Evolutionary conservation across 306 rosid genomes (phyloP), one percentile per base, ranked within the genome.

Genomic region (Canavalia ensiformis): DNA sequence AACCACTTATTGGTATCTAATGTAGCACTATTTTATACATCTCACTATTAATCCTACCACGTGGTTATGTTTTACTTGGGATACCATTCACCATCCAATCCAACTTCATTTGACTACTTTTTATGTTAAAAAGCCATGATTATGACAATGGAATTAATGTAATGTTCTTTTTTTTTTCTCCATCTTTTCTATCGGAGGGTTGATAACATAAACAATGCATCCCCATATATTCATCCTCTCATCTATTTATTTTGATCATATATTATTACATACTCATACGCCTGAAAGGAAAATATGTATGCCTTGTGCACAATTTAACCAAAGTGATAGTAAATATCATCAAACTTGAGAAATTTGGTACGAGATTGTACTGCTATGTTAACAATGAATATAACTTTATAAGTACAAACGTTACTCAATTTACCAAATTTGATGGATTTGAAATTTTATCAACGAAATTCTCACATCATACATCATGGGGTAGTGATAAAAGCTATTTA

Each of bases 111-210:
- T 68, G 82, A 60, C 86, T 50, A 70, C 68, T 83, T 77, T 77
- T 72, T 44, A 45, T 71, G 41, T 42, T 52, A 51, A 81, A 85
- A 88, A 70, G 78, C 8, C 60, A 6, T 54, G 91, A 88, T 77
- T 62, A 75, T 78, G 89, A 81, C 84, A 72, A 82, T 66, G 66
- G 89, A 78, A 85, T 76, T 76, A 63, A 76, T 66, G 74, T 84
- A 86, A 82, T 84, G 73, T 65, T 72, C 10, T 9, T 1, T 31
- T 57, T 74, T 82, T 74, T 25, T 33, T 68, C 9, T 8, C 25
- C 18, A 10, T 0, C 74, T 45, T 68, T 45, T 46, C 5, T 74
- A 79, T 80, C 75, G 3, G 29, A 34, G 51, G 29, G 12, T 49
- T 8, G 49, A 62, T 9, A 34, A 34, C 39, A 76, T 62, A 62